Evolutionary conservation across 169 alveolate genomes (phyloP), one percentile per base, ranked within the genome.

Genomic region (Eimeria praecox): DNA sequence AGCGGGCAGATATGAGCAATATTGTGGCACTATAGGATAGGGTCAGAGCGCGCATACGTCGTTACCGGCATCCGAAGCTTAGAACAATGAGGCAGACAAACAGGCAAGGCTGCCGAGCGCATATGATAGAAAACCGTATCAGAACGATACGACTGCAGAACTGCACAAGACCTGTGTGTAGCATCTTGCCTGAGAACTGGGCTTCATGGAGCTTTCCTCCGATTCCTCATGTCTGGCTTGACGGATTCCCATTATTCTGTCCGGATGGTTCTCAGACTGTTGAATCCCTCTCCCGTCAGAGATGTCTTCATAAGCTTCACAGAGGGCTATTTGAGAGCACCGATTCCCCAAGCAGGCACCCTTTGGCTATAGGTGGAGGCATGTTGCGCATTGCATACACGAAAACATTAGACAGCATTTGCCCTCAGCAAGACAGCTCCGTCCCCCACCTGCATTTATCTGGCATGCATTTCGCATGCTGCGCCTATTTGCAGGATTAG

Each of bases 301-400:
- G n/a, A 62, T 9, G 24, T 62, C 83, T 2, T 89, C 95, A 64
- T 77, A 54, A 4, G 78, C 92, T 49, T 92, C 95, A 46, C 95
- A 92, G 40, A 92, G 49, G 10, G 95, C 95, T 46, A 56, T 92
- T 40, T 77, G 78, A 10, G 85, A 56, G 52, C 95, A 92, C 46
- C 52, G 69, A 64, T 92, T 92, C 16, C 77, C 90, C 66, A 92
- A 82, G 92, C 95, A 92, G 24, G 95, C 90, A n/a, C 95, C 95
- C 35, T 66, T 92, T 35, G 95, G 95, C 95, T 92, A 42, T 90
- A 64, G 24, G 30, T 33, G 24, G 27, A 42, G 35, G 52, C 40
- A 22, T 35, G 54, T 40, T 40, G 87, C 27, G 59, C 33, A 42
- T 12, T 38, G 66, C 89, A 78, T 49, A 78, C 40, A 49, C 40